Conservation (phyloP, 345 rosid species). For the Lenwebbia sp. region DNA sequence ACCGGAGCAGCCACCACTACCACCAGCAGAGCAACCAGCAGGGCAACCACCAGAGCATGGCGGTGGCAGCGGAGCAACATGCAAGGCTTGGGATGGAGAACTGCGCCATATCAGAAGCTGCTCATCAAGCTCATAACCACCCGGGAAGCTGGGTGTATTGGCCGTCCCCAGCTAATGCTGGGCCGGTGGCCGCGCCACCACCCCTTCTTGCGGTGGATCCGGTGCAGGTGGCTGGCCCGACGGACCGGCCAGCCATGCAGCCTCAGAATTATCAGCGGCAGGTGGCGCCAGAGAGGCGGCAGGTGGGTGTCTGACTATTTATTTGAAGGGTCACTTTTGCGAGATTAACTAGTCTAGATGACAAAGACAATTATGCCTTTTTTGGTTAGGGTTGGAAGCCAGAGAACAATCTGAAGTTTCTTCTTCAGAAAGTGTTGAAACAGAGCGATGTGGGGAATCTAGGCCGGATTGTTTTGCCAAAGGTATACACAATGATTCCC, state of each 20-base stretch:
- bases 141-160: slow-evolving; percentile 61
- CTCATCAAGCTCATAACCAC: slow-evolving; percentile 1
- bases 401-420: slow-evolving; percentile 90
- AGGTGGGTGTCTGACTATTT: slow-evolving; percentile 23
- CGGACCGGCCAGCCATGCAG: slow-evolving; percentile 34
- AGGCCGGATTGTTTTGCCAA: slow-evolving; percentile 93
- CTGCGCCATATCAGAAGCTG: slow-evolving; percentile 6
- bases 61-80: slow-evolving; percentile 15
- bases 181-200: slow-evolving; percentile 9
- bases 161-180: slow-evolving; percentile 22
- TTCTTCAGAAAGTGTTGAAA: slow-evolving; percentile 91
- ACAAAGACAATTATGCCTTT: not conserved
- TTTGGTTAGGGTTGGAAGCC: slow-evolving; percentile 77
- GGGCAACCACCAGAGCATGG: slow-evolving; percentile 4
- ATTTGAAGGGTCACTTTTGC: not conserved
- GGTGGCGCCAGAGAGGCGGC: slow-evolving; percentile 48
- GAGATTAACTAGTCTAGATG: not conserved
- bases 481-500: slow-evolving; percentile 18
- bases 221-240: not conserved
- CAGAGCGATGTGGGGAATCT: slow-evolving; percentile 98
- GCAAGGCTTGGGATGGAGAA: slow-evolving; percentile 26
- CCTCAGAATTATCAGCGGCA: slow-evolving; percentile 38
- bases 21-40: slow-evolving; percentile 25
- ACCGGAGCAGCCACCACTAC: slow-evolving; percentile 13
- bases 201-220: not conserved